Evolutionary conservation across 805 yeast species (phyloP).

Genomic region (Candida sakaeoensis): DNA sequence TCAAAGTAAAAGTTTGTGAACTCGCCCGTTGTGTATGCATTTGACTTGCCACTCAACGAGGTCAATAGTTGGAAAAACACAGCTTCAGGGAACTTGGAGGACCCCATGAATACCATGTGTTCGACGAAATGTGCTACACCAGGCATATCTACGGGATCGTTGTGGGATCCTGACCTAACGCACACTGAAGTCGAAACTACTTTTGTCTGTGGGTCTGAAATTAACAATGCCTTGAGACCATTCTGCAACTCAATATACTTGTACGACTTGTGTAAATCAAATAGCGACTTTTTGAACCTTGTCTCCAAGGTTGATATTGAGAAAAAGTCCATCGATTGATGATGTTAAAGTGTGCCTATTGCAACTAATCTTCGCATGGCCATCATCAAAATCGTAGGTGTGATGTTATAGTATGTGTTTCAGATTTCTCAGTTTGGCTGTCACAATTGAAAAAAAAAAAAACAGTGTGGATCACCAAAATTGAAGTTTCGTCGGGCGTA

Average conservation of each 20-base stretch:
- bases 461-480: too few species aligned
- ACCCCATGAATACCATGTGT: slow-evolving; percentile 38
- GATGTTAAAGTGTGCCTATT: not conserved
- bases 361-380: too few species aligned
- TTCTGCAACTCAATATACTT: slow-evolving; percentile 54
- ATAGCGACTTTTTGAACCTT: slow-evolving; percentile 28
- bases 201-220: slow-evolving; percentile 71
- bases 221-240: slow-evolving; percentile 62
- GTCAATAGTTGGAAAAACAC: slow-evolving; percentile 42
- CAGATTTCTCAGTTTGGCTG: slow-evolving; percentile 7
- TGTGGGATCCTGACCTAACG: slow-evolving; percentile 76
- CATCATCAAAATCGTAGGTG: too few species aligned
- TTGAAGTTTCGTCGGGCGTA: not conserved
- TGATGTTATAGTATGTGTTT: not conserved
- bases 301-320: slow-evolving; percentile 13
- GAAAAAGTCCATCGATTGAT: slow-evolving; percentile 10
- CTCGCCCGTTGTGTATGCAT: slow-evolving; percentile 70
- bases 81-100: slow-evolving; percentile 50
- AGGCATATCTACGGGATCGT: slow-evolving; percentile 64
- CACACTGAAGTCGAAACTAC: slow-evolving; percentile 67
- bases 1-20: slow-evolving; percentile 63
- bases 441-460: slow-evolving; percentile 2
- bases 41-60: slow-evolving; percentile 52
- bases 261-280: slow-evolving; percentile 37
- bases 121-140: slow-evolving; percentile 74